Percentiles rank a stretch among this genome's conserved stretches.
These are phyloP conservation scores for Lanmaoa rubissima DNA, from an alignment of 768 basidiomycete genomes.

Conservation along the genomic window DNA sequence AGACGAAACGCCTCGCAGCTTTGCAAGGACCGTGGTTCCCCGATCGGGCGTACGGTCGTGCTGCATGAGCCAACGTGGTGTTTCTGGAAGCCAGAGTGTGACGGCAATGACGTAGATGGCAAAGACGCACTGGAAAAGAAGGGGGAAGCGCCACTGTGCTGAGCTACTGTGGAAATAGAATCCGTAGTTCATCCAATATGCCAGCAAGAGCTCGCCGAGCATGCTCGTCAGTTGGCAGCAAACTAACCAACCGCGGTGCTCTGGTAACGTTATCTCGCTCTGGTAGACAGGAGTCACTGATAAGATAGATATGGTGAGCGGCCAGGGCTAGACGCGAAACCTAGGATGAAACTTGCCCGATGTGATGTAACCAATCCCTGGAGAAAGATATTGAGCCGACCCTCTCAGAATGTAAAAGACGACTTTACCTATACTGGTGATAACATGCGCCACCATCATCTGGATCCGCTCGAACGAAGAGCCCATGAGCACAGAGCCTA, in stretches of 20 bases:
- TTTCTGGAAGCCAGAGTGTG: background rate
- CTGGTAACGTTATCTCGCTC: conserved; percentile 11
- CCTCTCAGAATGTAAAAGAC: background rate
- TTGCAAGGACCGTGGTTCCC: background rate
- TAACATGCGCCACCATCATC: conserved; percentile 13
- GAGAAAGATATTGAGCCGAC: background rate
- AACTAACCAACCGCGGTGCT: conserved; percentile 15
- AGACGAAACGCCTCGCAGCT: background rate
- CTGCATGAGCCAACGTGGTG: background rate
- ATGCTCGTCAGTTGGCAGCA: conserved; percentile 15
- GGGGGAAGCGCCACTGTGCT: conserved; percentile 8
- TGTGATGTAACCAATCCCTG: conserved; percentile 15
- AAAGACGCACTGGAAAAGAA: background rate
- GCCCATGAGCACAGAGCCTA: conserved; percentile 14
- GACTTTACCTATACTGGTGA: conserved; percentile 6
- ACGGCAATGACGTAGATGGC: background rate
- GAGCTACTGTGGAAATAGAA: conserved; percentile 13
- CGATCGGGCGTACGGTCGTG: background rate
- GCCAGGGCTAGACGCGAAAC: background rate
- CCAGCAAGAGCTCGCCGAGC: conserved; percentile 13
- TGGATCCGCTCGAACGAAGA: conserved; percentile 10
- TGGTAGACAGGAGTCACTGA: conserved; percentile 13
- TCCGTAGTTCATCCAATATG: conserved; percentile 16
- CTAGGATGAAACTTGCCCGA: background rate
- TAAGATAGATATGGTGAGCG: background rate